Percentiles rank a stretch among this genome's conserved stretches.
Evolutionary conservation across 2,329 filamentous ascomycete genomes (phyloP).

Genomic region (Balansia obtecta): DNA sequence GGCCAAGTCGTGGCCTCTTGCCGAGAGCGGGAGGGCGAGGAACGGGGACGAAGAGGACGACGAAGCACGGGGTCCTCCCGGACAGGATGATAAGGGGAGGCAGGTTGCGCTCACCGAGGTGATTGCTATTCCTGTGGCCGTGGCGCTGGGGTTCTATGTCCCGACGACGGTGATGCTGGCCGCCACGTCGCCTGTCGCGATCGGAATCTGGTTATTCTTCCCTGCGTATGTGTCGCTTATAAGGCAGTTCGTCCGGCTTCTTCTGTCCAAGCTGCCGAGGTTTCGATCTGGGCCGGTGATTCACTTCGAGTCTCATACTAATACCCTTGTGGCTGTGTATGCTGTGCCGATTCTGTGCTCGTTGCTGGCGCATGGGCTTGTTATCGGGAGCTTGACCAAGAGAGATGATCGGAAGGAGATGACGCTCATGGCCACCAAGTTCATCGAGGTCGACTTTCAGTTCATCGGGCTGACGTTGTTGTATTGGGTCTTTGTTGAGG

Average conservation of each 20-base stretch:
- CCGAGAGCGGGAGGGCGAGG: background rate
- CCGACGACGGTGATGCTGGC: slow-evolving; percentile 34
- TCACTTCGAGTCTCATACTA: slow-evolving; percentile 30
- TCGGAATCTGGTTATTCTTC: slow-evolving; percentile 39
- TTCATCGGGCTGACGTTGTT: slow-evolving; percentile 35
- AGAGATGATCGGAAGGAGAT: slow-evolving; percentile 35
- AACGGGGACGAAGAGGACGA: slow-evolving; percentile 14
- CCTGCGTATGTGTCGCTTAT: slow-evolving; percentile 34
- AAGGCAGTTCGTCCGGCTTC: slow-evolving; percentile 23
- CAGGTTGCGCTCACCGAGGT: slow-evolving; percentile 36
- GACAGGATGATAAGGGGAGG: background rate
- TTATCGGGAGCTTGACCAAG: slow-evolving; percentile 26
- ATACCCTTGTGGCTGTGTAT: slow-evolving; percentile 30
- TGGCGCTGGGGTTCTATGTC: slow-evolving; percentile 33
- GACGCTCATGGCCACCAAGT: slow-evolving; percentile 32
- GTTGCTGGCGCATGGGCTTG: slow-evolving; percentile 26
- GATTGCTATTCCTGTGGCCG: slow-evolving; percentile 40
- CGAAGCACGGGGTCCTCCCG: background rate
- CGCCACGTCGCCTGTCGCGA: slow-evolving; percentile 17
- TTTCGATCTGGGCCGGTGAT: slow-evolving; percentile 18
- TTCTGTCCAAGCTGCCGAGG: slow-evolving; percentile 13
- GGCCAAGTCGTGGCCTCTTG: slow-evolving; percentile 20
- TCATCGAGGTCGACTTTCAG: slow-evolving; percentile 33
- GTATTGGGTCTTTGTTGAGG: slow-evolving; percentile 42
- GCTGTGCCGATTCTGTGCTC: slow-evolving; percentile 32